Base-by-base conservation (phyloP, 2,329 filamentous ascomycete species). In the Sporothrix pallida region DNA sequence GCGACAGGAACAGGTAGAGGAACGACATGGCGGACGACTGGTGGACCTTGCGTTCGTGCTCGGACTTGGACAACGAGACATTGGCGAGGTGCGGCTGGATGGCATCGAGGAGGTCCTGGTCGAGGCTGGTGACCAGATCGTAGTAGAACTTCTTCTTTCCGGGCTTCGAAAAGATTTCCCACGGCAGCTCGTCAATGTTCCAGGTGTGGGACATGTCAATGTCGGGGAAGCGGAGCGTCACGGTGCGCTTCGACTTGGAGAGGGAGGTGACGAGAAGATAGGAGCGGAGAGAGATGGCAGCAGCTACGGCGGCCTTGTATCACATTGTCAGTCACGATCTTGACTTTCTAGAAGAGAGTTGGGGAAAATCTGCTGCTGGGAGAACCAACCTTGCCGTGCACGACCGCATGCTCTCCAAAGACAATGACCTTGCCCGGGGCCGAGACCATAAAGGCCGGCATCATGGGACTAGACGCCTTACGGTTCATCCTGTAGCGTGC, bases 351-450 rank as follows among this genome's bases (percentile, higher is more conserved):
- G 46, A 48, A 48, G 46, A 20, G n/a, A 10, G 52, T 54, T 13
- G n/a, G n/a, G 20, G 6, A 52, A 52, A 20, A 10, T 20, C 17
- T 20, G 6, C 8, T 13, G 3, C 37, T 5, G 9, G 37, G 23
- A 58, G 10, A 31, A 52, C 37, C 5, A 15, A 70, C 92, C 89
- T 98, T 98, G 80, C 95, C 95, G 80, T 99, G 90, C 23, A 99
- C 96, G n/a, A 98, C 96, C 2, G 96, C 93, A 84, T 99, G 96
- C 82, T 99, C 96, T 77, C 96, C 96, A 83, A 95, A 98, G 71
- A 98, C 93, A 81, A 99, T 99, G 80, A 98, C 96, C 82, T 99
- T 99, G 76, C 95, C 97, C 0, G 96, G 96, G 2, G 97, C 95
- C 17, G 96, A 98, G 73, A 98, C 95, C 93, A 99, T 97, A 81